A percentile compares a stretch with the other conserved stretches of the same genome.
phyloP scores from a whole-genome alignment of 2,329 filamentous ascomycete species.

The Cladophialophora psammophila region DNA sequence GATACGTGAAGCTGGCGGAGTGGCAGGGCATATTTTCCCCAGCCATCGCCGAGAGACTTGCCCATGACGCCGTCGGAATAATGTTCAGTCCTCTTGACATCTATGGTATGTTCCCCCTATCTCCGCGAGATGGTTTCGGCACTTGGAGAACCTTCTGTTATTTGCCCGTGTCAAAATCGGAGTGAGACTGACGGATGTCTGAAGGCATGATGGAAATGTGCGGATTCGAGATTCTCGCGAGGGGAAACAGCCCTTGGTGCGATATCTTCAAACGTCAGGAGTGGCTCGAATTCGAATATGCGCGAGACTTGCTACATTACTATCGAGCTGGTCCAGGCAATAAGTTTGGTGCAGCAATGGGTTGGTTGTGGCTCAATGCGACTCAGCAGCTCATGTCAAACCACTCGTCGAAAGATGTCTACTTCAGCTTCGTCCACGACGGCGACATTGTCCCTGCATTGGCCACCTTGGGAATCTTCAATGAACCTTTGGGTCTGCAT shows the following conservation, averaged over 20 bases:
- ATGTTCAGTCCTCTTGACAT: conserved; percentile 57
- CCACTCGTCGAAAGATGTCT: conserved; percentile 52
- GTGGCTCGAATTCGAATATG: conserved; percentile 65
- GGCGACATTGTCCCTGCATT: conserved; percentile 65
- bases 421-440: conserved; percentile 68
- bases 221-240: conserved; percentile 64
- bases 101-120: conserved; percentile 56
- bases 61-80: conserved; percentile 52
- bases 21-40: conserved; percentile 60
- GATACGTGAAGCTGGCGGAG: conserved; percentile 54
- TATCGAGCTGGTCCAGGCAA: conserved; percentile 67
- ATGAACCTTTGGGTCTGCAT: conserved; percentile 54
- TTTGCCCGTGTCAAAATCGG: not conserved
- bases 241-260: conserved; percentile 64
- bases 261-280: conserved; percentile 62
- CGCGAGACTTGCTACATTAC: conserved; percentile 64
- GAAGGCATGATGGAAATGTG: conserved; percentile 61
- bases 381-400: conserved; percentile 58
- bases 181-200: not conserved
- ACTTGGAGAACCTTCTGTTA: not conserved
- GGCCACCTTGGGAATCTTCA: conserved; percentile 52
- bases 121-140: not conserved
- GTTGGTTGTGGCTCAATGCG: conserved; percentile 66
- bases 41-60: conserved; percentile 55
- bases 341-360: conserved; percentile 61